A percentile compares a stretch with the other conserved stretches of the same genome.
Evolutionary conservation across 257 asterid species (phyloP).

Genomic region (Solanum bulbocastanum): DNA sequence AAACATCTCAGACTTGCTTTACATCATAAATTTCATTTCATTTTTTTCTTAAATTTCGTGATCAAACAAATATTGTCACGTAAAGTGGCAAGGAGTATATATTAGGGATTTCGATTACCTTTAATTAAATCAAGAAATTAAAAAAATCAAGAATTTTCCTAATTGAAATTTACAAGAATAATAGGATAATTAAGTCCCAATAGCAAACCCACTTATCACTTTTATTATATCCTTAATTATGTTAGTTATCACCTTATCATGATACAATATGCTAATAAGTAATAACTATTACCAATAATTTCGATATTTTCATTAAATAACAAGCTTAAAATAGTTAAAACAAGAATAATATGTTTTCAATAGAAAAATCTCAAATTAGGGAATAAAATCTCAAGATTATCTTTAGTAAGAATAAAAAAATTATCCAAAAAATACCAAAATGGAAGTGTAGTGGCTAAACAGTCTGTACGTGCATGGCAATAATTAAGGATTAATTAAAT

Average conservation of each 20-base stretch:
- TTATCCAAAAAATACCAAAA: neutral
- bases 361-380: neutral
- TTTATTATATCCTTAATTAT: neutral
- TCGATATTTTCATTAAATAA: neutral
- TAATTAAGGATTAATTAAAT: neutral
- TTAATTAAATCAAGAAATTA: neutral
- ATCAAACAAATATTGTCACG: neutral
- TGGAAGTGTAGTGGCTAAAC: neutral
- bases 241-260: neutral
- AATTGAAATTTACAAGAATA: neutral
- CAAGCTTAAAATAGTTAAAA: neutral
- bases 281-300: neutral
- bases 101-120: neutral
- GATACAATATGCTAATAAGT: neutral
- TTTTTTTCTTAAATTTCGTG: neutral
- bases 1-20: neutral
- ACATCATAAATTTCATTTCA: neutral
- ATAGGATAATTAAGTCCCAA: neutral
- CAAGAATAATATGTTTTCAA: neutral
- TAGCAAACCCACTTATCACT: neutral
- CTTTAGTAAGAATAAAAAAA: neutral
- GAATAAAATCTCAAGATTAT: neutral
- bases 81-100: neutral
- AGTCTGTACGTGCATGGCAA: conserved; percentile 3
- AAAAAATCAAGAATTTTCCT: neutral